These are phyloP conservation scores for Cutaneotrichosporon cavernicola DNA, from an alignment of 1,284 basidiomycete genomes.

Conservation along the genomic window DNA sequence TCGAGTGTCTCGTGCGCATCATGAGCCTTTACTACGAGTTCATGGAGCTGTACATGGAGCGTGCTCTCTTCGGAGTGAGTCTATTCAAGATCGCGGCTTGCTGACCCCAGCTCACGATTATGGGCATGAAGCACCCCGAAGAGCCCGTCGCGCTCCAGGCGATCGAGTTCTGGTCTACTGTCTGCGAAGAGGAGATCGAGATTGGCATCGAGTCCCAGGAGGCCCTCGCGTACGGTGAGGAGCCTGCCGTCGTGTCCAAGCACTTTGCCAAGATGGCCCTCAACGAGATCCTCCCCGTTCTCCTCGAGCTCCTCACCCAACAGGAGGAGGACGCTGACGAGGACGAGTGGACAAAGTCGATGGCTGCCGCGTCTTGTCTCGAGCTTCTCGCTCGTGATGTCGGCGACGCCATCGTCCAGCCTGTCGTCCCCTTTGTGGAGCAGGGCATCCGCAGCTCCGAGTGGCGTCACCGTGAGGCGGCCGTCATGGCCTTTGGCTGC, in stretches of 20 bases:
- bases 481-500: slow-evolving; percentile 96
- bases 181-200: slow-evolving; percentile 96
- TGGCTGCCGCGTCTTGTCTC: slow-evolving; percentile 95
- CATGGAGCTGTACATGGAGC: slow-evolving; percentile 99
- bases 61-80: slow-evolving; percentile 90
- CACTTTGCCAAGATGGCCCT: slow-evolving; percentile 93
- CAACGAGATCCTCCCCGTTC: slow-evolving; percentile 89
- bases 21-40: slow-evolving; percentile 99
- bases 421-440: slow-evolving; percentile 97
- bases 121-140: slow-evolving; percentile 94
- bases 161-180: slow-evolving; percentile 99
- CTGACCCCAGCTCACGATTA: slow-evolving; percentile 75
- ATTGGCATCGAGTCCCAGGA: slow-evolving; percentile 89
- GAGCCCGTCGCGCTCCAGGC: slow-evolving; percentile 93
- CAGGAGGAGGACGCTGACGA: slow-evolving; percentile 98
- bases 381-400: slow-evolving; percentile 86
- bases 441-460: slow-evolving; percentile 81
- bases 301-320: slow-evolving; percentile 81
- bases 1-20: slow-evolving; percentile 92
- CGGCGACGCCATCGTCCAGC: slow-evolving; percentile 83
- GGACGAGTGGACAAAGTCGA: slow-evolving; percentile 98
- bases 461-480: slow-evolving; percentile 95
- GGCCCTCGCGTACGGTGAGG: slow-evolving; percentile 87
- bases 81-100: slow-evolving; percentile 24
- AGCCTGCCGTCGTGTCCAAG: slow-evolving; percentile 81